phyloP scores from a whole-genome alignment of 2,329 filamentous ascomycete genomes.

The Trichoderma gracile region DNA sequence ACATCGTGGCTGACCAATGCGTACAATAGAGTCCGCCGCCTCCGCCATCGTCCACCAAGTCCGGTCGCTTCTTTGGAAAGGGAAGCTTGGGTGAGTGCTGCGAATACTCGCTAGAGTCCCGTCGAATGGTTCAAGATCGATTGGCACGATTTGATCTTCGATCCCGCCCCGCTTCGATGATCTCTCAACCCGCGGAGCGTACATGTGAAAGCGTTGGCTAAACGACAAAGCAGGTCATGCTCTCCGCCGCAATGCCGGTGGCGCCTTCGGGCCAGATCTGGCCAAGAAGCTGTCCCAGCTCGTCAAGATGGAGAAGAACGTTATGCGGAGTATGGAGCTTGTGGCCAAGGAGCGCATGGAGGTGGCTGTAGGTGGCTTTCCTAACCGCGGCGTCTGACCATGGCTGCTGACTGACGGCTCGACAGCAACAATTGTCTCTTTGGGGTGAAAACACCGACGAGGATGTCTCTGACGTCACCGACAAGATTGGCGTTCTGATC shows the following conservation, averaged over 20 bases:
- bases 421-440: conserved; percentile 93
- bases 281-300: conserved; percentile 97
- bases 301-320: conserved; percentile 99
- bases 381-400: neutral
- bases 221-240: conserved; percentile 54
- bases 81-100: conserved; percentile 75
- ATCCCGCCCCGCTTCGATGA: neutral
- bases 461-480: conserved; percentile 97
- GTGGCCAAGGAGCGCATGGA: conserved; percentile 98
- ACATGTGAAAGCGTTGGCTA: neutral
- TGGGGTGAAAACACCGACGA: conserved; percentile 97
- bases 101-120: neutral
- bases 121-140: neutral
- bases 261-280: conserved; percentile 80
- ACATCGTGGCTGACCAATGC: neutral
- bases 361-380: conserved; percentile 72
- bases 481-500: conserved; percentile 95
- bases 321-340: conserved; percentile 96
- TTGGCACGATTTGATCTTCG: neutral
- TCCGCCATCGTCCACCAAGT: conserved; percentile 87
- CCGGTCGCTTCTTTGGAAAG: conserved; percentile 83
- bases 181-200: neutral
- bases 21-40: conserved; percentile 82
- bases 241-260: conserved; percentile 72
- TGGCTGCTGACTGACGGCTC: neutral